A percentile compares a stretch with the other conserved stretches of the same genome.
Evolutionary conservation across 257 asterid genomes (phyloP).

Genomic region (Gentiana straminea): DNA sequence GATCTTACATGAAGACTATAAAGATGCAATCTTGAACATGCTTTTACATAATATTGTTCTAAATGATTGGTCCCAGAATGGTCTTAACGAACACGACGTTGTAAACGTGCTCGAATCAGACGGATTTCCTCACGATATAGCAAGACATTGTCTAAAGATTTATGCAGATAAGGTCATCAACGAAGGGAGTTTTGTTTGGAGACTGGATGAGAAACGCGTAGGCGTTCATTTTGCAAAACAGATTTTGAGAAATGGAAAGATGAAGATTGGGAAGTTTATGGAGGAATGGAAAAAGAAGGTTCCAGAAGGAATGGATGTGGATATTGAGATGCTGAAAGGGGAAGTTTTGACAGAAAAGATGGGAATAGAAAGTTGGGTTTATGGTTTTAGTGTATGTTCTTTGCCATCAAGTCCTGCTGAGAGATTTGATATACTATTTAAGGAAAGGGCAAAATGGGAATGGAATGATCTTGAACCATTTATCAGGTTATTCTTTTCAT

Average conservation of each 20-base stretch:
- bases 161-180: slow-evolving; percentile 43
- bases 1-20: slow-evolving; percentile 52
- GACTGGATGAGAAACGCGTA: slow-evolving; percentile 55
- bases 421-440: slow-evolving; percentile 50
- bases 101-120: slow-evolving; percentile 45
- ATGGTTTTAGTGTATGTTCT: slow-evolving; percentile 55
- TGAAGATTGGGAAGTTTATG: slow-evolving; percentile 62
- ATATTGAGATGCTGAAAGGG: slow-evolving; percentile 77
- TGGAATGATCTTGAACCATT: slow-evolving; percentile 86
- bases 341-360: slow-evolving; percentile 69
- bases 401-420: slow-evolving; percentile 71
- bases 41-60: slow-evolving; percentile 47
- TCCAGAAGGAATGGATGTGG: slow-evolving; percentile 53
- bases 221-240: slow-evolving; percentile 67
- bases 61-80: slow-evolving; percentile 59
- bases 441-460: slow-evolving; percentile 72
- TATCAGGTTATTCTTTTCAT: slow-evolving; percentile 39
- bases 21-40: slow-evolving; percentile 48
- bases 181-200: slow-evolving; percentile 39
- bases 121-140: slow-evolving; percentile 59
- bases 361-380: slow-evolving; percentile 63
- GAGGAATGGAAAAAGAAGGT: slow-evolving; percentile 59
- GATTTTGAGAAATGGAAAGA: slow-evolving; percentile 50
- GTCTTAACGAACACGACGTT: slow-evolving; percentile 62
- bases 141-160: slow-evolving; percentile 55